These are phyloP conservation scores for Ceratocystis albifundus DNA, from an alignment of 2,329 filamentous ascomycete species.

Conservation along the genomic window DNA sequence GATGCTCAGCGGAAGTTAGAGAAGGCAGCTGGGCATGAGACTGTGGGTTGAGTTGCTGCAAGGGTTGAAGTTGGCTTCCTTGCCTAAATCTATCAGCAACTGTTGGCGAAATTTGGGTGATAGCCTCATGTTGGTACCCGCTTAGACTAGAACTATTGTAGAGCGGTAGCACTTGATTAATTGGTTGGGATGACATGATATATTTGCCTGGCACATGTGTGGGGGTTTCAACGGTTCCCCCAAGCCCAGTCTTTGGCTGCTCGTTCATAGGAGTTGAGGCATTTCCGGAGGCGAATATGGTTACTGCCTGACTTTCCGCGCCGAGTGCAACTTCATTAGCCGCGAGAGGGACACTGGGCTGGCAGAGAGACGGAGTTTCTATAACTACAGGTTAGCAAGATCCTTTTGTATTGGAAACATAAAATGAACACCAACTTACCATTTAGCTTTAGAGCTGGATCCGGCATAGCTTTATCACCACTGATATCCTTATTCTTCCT, in stretches of 20 bases:
- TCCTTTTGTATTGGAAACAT: neutral
- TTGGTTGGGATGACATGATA: neutral
- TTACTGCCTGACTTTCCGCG: neutral
- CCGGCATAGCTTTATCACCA: neutral
- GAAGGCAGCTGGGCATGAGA: too few relatives aligned
- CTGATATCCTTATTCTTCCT: neutral
- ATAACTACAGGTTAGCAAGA: neutral
- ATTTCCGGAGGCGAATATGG: neutral
- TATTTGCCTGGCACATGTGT: neutral
- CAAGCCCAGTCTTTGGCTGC: neutral
- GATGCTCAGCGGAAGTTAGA: too few relatives aligned
- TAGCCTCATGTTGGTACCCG: neutral
- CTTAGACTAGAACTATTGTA: neutral
- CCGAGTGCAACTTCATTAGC: neutral
- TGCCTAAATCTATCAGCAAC: neutral
- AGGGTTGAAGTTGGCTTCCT: too few relatives aligned
- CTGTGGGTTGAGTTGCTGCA: too few relatives aligned
- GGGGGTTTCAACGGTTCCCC: neutral
- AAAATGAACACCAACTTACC: neutral
- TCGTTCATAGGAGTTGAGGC: neutral
- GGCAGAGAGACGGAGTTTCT: neutral
- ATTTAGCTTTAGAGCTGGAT: neutral
- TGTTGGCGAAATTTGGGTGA: neutral
- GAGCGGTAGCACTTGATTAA: neutral
- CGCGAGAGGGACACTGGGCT: neutral